Percentiles rank a stretch among this genome's conserved stretches.
These are phyloP conservation scores for Tricholoma hemisulphureum DNA, from an alignment of 768 basidiomycete genomes.

Conservation along the genomic window DNA sequence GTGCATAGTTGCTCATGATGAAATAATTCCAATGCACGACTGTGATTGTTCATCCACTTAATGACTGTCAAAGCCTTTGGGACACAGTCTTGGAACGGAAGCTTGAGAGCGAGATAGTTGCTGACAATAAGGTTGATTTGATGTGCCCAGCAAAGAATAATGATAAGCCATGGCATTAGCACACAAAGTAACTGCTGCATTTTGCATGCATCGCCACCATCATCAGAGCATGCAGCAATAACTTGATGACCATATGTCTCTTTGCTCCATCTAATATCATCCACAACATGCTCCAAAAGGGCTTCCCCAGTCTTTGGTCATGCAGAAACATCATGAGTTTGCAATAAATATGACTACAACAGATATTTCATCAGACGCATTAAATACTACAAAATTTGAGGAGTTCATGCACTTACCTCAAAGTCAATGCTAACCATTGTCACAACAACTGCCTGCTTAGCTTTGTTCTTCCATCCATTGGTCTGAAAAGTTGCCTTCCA, in stretches of 20 bases:
- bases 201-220: conserved; percentile 19
- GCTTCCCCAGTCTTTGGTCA: conserved; percentile 24
- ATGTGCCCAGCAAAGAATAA: too few species aligned
- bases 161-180: conserved; percentile 13
- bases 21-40: conserved; percentile 26
- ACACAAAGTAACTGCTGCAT: conserved; percentile 12
- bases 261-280: conserved; percentile 17
- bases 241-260: conserved; percentile 9
- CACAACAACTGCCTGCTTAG: conserved; percentile 20
- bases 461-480: conserved; percentile 32
- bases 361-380: too few species aligned
- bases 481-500: conserved; percentile 23
- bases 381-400: too few species aligned
- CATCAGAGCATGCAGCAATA: too few species aligned
- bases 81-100: too few species aligned
- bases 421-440: conserved; percentile 24
- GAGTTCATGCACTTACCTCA: conserved; percentile 16
- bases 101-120: too few species aligned
- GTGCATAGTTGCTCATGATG: conserved; percentile 22
- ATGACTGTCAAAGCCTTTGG: too few species aligned
- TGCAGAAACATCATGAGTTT: conserved; percentile 19
- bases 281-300: conserved; percentile 19
- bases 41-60: too few species aligned
- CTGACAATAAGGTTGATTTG: too few species aligned
- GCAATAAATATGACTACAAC: conserved; percentile 19